Conservation (phyloP, 441 rosid species). For the Biscutella laevigata region DNA sequence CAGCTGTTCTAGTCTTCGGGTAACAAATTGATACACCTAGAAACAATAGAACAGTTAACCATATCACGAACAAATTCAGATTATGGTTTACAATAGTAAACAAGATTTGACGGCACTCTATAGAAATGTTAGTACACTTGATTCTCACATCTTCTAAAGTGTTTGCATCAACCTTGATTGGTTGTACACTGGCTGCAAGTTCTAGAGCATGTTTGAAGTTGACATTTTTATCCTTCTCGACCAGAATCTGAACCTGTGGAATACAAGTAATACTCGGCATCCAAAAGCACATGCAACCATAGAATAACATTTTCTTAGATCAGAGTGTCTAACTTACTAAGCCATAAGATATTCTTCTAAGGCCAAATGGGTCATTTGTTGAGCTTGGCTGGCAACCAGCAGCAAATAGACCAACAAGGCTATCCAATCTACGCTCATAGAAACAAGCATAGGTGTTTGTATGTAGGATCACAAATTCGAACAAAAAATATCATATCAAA, state of each 20-base stretch:
- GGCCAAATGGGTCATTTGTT: conserved; percentile 85
- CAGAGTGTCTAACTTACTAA: conserved; percentile 49
- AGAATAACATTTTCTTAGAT: not conserved
- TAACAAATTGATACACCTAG: conserved; percentile 75
- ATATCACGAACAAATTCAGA: not conserved
- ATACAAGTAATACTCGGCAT: conserved; percentile 8
- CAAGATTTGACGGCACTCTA: not conserved
- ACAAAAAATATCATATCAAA: conserved; percentile 2
- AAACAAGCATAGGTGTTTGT: conserved; percentile 1
- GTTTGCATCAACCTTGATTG: conserved; percentile 46
- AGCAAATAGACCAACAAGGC: conserved; percentile 90
- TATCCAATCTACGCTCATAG: conserved; percentile 61
- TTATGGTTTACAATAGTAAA: conserved; percentile 1
- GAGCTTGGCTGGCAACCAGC: conserved; percentile 98
- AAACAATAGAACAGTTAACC: conserved; percentile 13
- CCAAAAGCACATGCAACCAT: conserved; percentile 10
- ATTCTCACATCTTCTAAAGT: conserved; percentile 66
- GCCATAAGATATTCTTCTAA: conserved; percentile 90
- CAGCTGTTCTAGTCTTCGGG: conserved; percentile 86
- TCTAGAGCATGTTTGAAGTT: conserved; percentile 51
- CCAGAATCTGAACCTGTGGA: conserved; percentile 79
- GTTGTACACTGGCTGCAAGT: conserved; percentile 78
- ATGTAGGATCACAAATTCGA: conserved; percentile 1
- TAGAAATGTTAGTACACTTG: conserved; percentile 2
- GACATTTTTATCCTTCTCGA: conserved; percentile 64